Percentiles rank a stretch among this genome's conserved stretches.
Evolutionary conservation across 768 basidiomycete genomes (phyloP).

Genomic region (Mycena rebaudengoi): DNA sequence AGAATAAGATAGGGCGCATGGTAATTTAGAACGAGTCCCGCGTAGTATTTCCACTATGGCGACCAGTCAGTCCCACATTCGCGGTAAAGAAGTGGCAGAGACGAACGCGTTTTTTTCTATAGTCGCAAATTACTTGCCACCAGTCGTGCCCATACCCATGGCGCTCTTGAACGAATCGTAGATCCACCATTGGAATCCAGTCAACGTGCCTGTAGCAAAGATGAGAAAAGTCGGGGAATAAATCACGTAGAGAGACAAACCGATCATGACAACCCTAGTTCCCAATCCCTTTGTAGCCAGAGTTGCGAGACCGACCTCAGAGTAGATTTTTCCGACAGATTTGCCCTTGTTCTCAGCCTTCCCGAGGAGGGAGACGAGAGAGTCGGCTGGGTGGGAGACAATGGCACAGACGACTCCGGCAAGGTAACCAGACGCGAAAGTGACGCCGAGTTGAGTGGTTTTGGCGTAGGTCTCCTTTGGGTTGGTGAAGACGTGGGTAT

Average conservation of each 20-base stretch:
- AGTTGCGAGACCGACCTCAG: slow-evolving; percentile 69
- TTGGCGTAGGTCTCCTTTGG: slow-evolving; percentile 84
- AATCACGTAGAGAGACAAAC: slow-evolving; percentile 43
- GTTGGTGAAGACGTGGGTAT: slow-evolving; percentile 84
- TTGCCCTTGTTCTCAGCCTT: slow-evolving; percentile 90
- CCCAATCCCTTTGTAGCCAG: slow-evolving; percentile 89
- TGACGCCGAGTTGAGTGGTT: slow-evolving; percentile 87
- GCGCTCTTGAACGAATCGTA: slow-evolving; percentile 87
- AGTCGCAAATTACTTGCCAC: slow-evolving; percentile 76
- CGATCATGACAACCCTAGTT: slow-evolving; percentile 88
- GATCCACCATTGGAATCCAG: slow-evolving; percentile 95
- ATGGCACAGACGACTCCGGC: slow-evolving; percentile 96
- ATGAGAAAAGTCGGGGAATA: neutral
- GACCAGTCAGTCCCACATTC: slow-evolving; percentile 17
- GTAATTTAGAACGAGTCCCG: no score
- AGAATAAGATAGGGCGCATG: slow-evolving; percentile 20
- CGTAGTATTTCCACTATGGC: slow-evolving; percentile 6
- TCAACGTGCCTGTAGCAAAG: slow-evolving; percentile 43
- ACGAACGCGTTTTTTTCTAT: slow-evolving; percentile 22
- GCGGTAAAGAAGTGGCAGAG: neutral
- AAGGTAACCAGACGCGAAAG: slow-evolving; percentile 91
- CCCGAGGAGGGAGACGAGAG: slow-evolving; percentile 92
- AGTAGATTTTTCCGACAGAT: slow-evolving; percentile 71
- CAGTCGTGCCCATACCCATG: slow-evolving; percentile 89
- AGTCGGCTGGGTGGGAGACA: slow-evolving; percentile 97